Conservation (phyloP, 352 stramenopile genomes). For the Globisporangium megalacanthum region DNA sequence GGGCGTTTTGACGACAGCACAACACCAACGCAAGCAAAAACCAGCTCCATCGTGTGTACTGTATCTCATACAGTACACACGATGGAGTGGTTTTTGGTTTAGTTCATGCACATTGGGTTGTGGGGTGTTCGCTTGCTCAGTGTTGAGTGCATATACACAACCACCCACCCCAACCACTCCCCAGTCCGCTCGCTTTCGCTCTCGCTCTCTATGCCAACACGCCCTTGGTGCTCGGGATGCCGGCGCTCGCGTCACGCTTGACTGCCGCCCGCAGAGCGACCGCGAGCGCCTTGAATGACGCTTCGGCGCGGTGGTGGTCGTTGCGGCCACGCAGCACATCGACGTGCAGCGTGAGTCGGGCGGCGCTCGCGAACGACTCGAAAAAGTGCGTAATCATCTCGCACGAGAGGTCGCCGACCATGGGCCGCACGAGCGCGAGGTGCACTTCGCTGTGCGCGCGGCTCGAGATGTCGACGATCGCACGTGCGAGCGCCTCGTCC, state of each 20-base stretch:
- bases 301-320: conserved; percentile 91
- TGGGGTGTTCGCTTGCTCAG: background rate
- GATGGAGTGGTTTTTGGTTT: too few species aligned
- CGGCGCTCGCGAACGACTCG: conserved; percentile 91
- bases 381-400: conserved; percentile 97
- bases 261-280: conserved; percentile 83
- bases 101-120: too few species aligned
- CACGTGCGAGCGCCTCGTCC: conserved; percentile 88
- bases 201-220: conserved; percentile 57
- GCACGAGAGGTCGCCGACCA: conserved; percentile 81
- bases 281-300: conserved; percentile 89
- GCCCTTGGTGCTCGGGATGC: conserved; percentile 90
- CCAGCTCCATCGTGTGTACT: too few species aligned
- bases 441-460: conserved; percentile 89
- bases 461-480: conserved; percentile 94
- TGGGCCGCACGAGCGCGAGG: conserved; percentile 81
- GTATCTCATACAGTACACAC: too few species aligned
- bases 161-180: background rate
- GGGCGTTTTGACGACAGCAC: too few species aligned
- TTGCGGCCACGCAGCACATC: conserved; percentile 89
- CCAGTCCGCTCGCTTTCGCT: too few species aligned
- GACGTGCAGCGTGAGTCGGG: conserved; percentile 90
- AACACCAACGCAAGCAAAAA: too few species aligned
- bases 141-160: too few species aligned
- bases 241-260: conserved; percentile 67